Evolutionary conservation across 1,284 basidiomycete species (phyloP).

Genomic region (Moesziomyces sp.): DNA sequence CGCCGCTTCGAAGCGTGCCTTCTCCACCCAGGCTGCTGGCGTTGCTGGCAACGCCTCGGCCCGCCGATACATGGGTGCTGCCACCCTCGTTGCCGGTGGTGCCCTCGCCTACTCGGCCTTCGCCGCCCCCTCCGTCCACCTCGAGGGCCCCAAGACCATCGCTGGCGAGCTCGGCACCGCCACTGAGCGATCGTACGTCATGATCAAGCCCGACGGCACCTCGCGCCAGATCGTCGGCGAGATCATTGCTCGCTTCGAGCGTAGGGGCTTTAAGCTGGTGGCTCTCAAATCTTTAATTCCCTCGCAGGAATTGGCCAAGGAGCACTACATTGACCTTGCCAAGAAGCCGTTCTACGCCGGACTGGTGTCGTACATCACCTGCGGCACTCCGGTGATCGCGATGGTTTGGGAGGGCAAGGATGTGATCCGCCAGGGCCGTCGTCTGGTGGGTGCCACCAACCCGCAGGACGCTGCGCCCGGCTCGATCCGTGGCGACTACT

Average conservation of each 20-base stretch:
- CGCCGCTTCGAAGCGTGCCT: conserved; percentile 49
- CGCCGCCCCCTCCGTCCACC: conserved; percentile 43
- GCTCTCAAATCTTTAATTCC: conserved; percentile 38
- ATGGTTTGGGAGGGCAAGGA: conserved; percentile 67
- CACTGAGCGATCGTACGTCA: conserved; percentile 70
- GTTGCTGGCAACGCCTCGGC: conserved; percentile 27
- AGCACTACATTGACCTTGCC: conserved; percentile 63
- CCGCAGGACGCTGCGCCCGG: conserved; percentile 59
- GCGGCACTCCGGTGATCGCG: conserved; percentile 61
- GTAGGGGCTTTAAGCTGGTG: conserved; percentile 48
- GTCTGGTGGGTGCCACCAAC: conserved; percentile 65
- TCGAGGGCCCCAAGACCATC: conserved; percentile 69
- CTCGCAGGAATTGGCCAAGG: conserved; percentile 50
- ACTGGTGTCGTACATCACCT: conserved; percentile 61
- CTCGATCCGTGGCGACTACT: conserved; percentile 59
- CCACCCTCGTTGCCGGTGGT: conserved; percentile 45
- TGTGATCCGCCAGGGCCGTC: conserved; percentile 63
- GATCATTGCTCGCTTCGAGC: conserved; percentile 61
- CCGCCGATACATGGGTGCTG: conserved; percentile 45
- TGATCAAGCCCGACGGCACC: conserved; percentile 68
- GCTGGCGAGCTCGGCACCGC: conserved; percentile 70
- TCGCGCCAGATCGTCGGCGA: conserved; percentile 63
- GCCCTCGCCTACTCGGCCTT: conserved; percentile 44
- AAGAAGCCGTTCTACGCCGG: conserved; percentile 60
- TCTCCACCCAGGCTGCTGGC: conserved; percentile 45